Conservation (phyloP, 306 rosid genomes). For the Lathyrus oleraceus region DNA sequence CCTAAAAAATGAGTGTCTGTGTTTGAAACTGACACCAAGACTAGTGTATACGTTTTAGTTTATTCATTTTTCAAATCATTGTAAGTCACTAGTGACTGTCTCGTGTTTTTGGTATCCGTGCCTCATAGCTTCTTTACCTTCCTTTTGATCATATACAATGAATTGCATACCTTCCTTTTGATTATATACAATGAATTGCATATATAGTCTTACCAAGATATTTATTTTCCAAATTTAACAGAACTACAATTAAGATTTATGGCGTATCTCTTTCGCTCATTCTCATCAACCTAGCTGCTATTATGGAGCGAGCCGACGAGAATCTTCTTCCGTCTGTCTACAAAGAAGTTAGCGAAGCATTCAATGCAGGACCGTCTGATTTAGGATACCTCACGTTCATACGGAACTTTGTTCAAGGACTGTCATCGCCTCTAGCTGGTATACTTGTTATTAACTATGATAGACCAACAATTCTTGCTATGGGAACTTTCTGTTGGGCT, state of each 20-base stretch:
- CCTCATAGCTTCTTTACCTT: background rate
- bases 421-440: slow-evolving; percentile 91
- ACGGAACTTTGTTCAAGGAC: slow-evolving; percentile 81
- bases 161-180: slow-evolving; percentile 1
- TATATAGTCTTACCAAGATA: slow-evolving; percentile 15
- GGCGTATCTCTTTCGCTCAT: slow-evolving; percentile 75
- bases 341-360: slow-evolving; percentile 96
- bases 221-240: slow-evolving; percentile 28
- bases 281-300: slow-evolving; percentile 88
- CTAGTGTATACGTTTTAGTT: no score
- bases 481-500: slow-evolving; percentile 94
- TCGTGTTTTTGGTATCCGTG: no score
- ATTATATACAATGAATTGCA: slow-evolving; percentile 10
- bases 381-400: slow-evolving; percentile 92
- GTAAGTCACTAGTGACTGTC: no score
- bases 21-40: no score
- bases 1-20: no score
- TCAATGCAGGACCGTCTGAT: slow-evolving; percentile 90
- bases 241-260: slow-evolving; percentile 50
- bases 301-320: slow-evolving; percentile 94
- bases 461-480: slow-evolving; percentile 82
- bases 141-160: slow-evolving; percentile 6
- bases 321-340: slow-evolving; percentile 95
- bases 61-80: no score
- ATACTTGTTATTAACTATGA: slow-evolving; percentile 72